phyloP scores from a whole-genome alignment of 2,329 filamentous ascomycete genomes.

The Penicillium concentricum region DNA sequence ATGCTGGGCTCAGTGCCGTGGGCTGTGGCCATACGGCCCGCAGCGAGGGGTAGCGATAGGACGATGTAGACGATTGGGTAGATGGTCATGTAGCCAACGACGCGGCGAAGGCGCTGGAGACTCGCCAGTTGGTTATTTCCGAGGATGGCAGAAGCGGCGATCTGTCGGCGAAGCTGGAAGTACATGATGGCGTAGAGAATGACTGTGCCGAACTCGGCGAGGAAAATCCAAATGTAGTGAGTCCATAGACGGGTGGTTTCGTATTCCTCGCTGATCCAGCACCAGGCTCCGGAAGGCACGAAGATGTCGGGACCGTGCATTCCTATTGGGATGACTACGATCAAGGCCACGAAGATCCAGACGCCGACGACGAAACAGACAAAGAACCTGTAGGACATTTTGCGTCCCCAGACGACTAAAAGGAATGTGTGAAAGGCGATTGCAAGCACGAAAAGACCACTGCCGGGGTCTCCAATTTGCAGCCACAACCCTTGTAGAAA shows the following conservation, averaged over 20 bases:
- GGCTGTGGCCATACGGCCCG: conserved; percentile 45
- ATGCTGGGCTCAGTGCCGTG: conserved; percentile 33
- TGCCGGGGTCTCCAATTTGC: conserved; percentile 53
- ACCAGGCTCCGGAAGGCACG: conserved; percentile 53
- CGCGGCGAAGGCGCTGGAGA: conserved; percentile 42
- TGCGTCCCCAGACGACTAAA: conserved; percentile 49
- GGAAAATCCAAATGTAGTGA: conserved; percentile 55
- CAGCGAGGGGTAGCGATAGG: conserved; percentile 62
- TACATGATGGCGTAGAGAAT: conserved; percentile 50
- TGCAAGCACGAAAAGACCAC: conserved; percentile 54
- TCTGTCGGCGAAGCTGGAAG: conserved; percentile 48
- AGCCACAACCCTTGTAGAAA: conserved; percentile 54
- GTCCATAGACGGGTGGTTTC: conserved; percentile 48
- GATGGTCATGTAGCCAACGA: conserved; percentile 49
- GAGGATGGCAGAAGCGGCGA: conserved; percentile 39
- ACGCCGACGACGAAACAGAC: conserved; percentile 44
- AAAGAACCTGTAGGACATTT: conserved; percentile 48
- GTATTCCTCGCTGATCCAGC: conserved; percentile 49
- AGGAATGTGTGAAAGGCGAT: conserved; percentile 57
- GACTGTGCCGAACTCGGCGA: conserved; percentile 52
- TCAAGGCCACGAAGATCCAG: conserved; percentile 48
- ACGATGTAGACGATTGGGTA: conserved; percentile 57
- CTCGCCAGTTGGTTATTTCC: conserved; percentile 38
- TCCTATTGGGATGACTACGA: conserved; percentile 50
- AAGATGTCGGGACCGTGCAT: conserved; percentile 46